These are phyloP conservation scores for Nannochloropsis oceanica DNA, from an alignment of 108 stramenopile species.

Conservation along the genomic window DNA sequence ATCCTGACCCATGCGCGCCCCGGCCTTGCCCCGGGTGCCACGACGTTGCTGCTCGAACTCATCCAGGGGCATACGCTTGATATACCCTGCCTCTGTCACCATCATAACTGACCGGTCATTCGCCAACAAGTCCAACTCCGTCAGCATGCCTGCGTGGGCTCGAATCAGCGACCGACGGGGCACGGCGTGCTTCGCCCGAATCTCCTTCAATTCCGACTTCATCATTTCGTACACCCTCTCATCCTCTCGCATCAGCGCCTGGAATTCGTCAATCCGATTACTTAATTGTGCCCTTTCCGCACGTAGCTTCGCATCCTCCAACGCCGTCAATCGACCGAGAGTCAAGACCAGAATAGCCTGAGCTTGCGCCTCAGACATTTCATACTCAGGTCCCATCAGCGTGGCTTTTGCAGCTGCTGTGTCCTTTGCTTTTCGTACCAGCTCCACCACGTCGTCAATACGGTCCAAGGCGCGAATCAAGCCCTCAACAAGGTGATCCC, in stretches of 20 bases:
- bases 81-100: conserved; percentile 76
- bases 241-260: conserved; percentile 50
- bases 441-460: conserved; percentile 72
- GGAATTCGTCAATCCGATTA: conserved; percentile 32
- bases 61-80: conserved; percentile 83
- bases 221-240: conserved; percentile 59
- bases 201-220: conserved; percentile 51
- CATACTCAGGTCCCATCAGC: conserved; percentile 45
- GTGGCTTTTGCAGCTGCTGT: conserved; percentile 45
- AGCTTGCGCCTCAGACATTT: conserved; percentile 58
- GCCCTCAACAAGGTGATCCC: conserved; percentile 81
- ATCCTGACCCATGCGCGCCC: conserved; percentile 64
- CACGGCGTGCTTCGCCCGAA: conserved; percentile 56
- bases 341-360: conserved; percentile 74
- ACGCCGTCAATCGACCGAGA: conserved; percentile 69
- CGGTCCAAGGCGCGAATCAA: conserved; percentile 53
- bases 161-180: conserved; percentile 59
- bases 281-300: conserved; percentile 53
- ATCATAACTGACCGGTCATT: conserved; percentile 66
- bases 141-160: conserved; percentile 43
- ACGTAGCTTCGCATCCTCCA: conserved; percentile 45
- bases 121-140: conserved; percentile 66
- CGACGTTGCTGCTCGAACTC: conserved; percentile 65
- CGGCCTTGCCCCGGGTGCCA: conserved; percentile 33
- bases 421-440: conserved; percentile 54